A percentile compares a stretch with the other conserved stretches of the same genome.
These are phyloP conservation scores for Debaryomyces prosopidis DNA, from an alignment of 805 yeast species.

Conservation along the genomic window DNA sequence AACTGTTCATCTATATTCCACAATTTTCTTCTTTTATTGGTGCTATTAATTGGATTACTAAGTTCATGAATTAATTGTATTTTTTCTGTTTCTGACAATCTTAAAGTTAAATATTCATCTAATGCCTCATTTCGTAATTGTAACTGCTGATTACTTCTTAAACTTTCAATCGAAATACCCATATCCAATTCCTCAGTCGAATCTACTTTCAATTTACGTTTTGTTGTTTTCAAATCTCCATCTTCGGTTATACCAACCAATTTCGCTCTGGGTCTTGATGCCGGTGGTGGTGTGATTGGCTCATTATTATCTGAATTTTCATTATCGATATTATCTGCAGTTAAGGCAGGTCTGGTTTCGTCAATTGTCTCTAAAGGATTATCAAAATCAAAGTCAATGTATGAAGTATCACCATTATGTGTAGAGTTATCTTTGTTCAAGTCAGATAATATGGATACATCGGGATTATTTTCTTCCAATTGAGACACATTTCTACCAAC, in stretches of 20 bases:
- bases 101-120: slow-evolving; percentile 22
- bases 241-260: slow-evolving; percentile 35
- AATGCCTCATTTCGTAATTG: slow-evolving; percentile 21
- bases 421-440: slow-evolving; percentile 18
- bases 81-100: slow-evolving; percentile 32
- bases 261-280: slow-evolving; percentile 24
- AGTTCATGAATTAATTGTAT: slow-evolving; percentile 34
- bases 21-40: slow-evolving; percentile 28
- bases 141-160: slow-evolving; percentile 28
- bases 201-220: slow-evolving; percentile 50
- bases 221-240: slow-evolving; percentile 48
- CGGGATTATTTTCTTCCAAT: slow-evolving; percentile 19
- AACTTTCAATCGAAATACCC: slow-evolving; percentile 37
- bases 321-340: slow-evolving; percentile 7
- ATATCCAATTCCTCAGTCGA: slow-evolving; percentile 43
- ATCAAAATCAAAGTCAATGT: slow-evolving; percentile 37
- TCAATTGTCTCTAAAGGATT: slow-evolving; percentile 42
- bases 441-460: slow-evolving; percentile 21
- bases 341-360: slow-evolving; percentile 12
- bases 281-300: slow-evolving; percentile 22
- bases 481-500: slow-evolving; percentile 46
- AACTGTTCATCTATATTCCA: slow-evolving; percentile 33
- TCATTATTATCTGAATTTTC: slow-evolving; percentile 13
- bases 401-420: slow-evolving; percentile 11
- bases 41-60: slow-evolving; percentile 22